A percentile compares a stretch with the other conserved stretches of the same genome.
phyloP scores from a whole-genome alignment of 371 early-diverging fungal species.

The Parasitella parasitica region DNA sequence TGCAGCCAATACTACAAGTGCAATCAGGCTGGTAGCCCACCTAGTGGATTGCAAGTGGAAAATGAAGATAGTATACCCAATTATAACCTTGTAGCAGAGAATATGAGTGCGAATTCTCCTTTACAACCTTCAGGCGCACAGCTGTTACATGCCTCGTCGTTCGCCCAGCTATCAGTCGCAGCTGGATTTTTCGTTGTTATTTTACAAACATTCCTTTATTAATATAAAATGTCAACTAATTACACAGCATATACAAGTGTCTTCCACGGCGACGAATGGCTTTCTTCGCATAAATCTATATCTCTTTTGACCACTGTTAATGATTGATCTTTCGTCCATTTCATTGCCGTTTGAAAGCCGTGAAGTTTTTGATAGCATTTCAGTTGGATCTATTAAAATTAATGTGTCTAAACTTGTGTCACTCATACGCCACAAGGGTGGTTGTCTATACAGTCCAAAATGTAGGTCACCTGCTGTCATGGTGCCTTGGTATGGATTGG shows the following conservation, averaged over 20 bases:
- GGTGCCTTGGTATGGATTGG: conserved; percentile 32
- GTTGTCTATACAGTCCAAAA: conserved; percentile 34
- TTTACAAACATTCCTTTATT: background rate
- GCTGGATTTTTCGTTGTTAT: background rate
- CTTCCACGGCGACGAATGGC: background rate
- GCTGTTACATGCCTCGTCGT: background rate
- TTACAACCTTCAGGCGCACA: background rate
- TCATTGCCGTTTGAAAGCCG: background rate
- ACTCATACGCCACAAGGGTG: conserved; percentile 32
- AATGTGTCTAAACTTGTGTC: conserved; percentile 28
- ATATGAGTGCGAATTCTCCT: background rate
- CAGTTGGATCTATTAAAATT: conserved; percentile 14
- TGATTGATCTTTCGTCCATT: background rate
- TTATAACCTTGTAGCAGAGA: conserved; percentile 1
- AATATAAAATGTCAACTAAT: conserved; percentile 13
- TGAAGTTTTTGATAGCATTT: background rate
- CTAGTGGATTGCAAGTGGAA: conserved; percentile 20
- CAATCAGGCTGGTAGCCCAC: conserved; percentile 27
- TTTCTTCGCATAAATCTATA: background rate
- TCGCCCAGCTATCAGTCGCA: background rate
- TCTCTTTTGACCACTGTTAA: background rate
- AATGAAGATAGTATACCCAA: conserved; percentile 13
- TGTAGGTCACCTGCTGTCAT: conserved; percentile 35
- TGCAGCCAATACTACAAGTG: conserved; percentile 28
- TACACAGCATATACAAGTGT: conserved; percentile 11